Base-by-base conservation (phyloP, 495 filamentous ascomycete species). In the Friedmanniomyces endolithicus region DNA sequence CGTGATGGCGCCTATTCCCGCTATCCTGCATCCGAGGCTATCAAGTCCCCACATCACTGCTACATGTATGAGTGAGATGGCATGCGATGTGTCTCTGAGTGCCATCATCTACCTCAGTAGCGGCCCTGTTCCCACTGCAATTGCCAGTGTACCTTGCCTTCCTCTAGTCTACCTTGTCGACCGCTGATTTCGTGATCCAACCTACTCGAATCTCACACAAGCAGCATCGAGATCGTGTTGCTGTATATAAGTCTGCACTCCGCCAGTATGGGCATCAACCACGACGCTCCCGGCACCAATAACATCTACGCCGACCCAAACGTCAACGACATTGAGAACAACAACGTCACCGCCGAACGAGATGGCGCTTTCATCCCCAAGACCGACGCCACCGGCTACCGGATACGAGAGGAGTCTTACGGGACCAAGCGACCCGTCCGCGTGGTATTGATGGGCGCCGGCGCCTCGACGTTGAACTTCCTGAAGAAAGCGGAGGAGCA, bases 391-490 rank as follows among this genome's bases (percentile, higher is more conserved):
- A 27, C 55, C 51, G 67, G 72, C 27, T 73, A 73, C 58, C 35
- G 57, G 33, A 69, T 73, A 29, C 65, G 66, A 22, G 70, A 73
- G 50, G 52, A 71, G 57, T 67, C 68, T 8, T 65, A 69, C 57
- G 64, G 66, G 0, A 64, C 63, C 8, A 65, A 65, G 44, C 64
- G 66, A 7, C 64, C 47, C 19, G 53, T 74, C 39, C 59, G 64
- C 1, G 65, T 73, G 40, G 66, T 73, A 27, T 48, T 66, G 7
- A 70, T 74, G 59, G 73, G 73, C 20, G 69, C 69, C 23, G 73
- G 72, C 9, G 67, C 65, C n/a, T 68, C 65, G 1, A 65, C 64
- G 3, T 22, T 74, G 25, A 65, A 70, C 58, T 65, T 75, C 45
- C 64, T 70, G 23, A 68, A 73, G 55, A 61, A 68, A 22, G 62